Evolutionary conservation across 83 land plant species (phyloP).

Genomic region (Isoetes engelmannii): DNA sequence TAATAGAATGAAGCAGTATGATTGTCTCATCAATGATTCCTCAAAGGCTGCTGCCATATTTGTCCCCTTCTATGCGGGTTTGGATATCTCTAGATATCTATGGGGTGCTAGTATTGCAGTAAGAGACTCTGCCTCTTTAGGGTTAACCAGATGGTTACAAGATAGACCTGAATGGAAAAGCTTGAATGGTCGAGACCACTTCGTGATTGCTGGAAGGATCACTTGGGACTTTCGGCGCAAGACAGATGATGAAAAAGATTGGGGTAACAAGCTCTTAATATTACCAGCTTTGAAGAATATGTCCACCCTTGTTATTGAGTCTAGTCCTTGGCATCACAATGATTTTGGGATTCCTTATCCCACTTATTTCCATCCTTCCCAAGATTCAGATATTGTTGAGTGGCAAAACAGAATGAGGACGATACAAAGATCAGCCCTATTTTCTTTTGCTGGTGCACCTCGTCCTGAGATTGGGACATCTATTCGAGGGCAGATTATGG

Average conservation of each 20-base stretch:
- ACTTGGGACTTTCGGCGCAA: slow-evolving; percentile 83
- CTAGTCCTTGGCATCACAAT: slow-evolving; percentile 44
- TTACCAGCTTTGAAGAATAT: slow-evolving; percentile 50
- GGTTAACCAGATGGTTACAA: slow-evolving; percentile 53
- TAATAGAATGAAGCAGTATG: slow-evolving; percentile 81
- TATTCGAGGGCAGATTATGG: slow-evolving; percentile 50
- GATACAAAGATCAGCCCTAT: slow-evolving; percentile 25
- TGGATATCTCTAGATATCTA: slow-evolving; percentile 60
- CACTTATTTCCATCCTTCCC: slow-evolving; percentile 68
- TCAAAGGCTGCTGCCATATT: slow-evolving; percentile 67
- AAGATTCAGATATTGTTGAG: slow-evolving; percentile 28
- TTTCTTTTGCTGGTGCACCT: slow-evolving; percentile 67
- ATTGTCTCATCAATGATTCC: slow-evolving; percentile 65
- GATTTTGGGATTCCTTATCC: slow-evolving; percentile 67
- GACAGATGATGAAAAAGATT: slow-evolving; percentile 39
- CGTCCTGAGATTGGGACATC: slow-evolving; percentile 31
- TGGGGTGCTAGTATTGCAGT: slow-evolving; percentile 60
- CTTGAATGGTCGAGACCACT: slow-evolving; percentile 71
- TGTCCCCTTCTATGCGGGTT: slow-evolving; percentile 85
- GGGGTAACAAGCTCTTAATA: slow-evolving; percentile 73
- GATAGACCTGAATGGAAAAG: slow-evolving; percentile 61
- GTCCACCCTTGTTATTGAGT: slow-evolving; percentile 50
- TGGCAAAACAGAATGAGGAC: slow-evolving; percentile 52
- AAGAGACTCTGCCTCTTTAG: slow-evolving; percentile 49
- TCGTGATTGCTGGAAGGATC: slow-evolving; percentile 75